Conservation (phyloP, 441 rosid species). For the Aquilaria agallochum region DNA sequence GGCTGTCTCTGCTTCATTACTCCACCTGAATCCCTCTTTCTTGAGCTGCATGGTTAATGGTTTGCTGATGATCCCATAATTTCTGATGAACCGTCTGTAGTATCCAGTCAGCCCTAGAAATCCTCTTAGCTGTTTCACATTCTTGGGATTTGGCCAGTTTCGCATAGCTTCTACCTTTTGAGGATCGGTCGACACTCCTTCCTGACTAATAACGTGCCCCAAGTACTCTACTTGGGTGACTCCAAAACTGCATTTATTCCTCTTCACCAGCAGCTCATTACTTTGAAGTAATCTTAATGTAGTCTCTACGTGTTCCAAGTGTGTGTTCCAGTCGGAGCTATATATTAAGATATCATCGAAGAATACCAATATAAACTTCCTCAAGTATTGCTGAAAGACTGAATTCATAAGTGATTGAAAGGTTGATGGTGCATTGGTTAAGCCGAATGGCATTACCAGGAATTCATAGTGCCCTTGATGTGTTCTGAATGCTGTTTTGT, state of each 20-base stretch:
- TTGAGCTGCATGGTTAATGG: too few species aligned
- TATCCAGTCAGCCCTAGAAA: too few species aligned
- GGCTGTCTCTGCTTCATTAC: too few species aligned
- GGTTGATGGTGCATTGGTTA: neutral
- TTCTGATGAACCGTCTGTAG: too few species aligned
- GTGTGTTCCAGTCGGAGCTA: neutral
- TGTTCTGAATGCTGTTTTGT: neutral
- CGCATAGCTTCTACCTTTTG: too few species aligned
- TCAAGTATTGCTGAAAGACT: neutral
- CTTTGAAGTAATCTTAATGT: neutral
- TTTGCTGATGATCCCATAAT: too few species aligned
- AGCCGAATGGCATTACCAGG: neutral
- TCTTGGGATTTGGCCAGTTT: too few species aligned
- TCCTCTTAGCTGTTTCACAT: too few species aligned
- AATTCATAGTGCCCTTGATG: neutral
- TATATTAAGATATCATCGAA: neutral
- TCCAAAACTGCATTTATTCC: neutral
- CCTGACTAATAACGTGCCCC: too few species aligned
- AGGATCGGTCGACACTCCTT: too few species aligned
- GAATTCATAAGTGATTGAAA: constrained; percentile 1
- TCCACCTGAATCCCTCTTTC: too few species aligned
- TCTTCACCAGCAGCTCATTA: neutral
- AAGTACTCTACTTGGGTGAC: neutral
- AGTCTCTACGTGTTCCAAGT: neutral
- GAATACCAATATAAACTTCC: neutral